Base-by-base conservation (phyloP, 208 protist genomes). In the Endotrypanum monterogeii region DNA sequence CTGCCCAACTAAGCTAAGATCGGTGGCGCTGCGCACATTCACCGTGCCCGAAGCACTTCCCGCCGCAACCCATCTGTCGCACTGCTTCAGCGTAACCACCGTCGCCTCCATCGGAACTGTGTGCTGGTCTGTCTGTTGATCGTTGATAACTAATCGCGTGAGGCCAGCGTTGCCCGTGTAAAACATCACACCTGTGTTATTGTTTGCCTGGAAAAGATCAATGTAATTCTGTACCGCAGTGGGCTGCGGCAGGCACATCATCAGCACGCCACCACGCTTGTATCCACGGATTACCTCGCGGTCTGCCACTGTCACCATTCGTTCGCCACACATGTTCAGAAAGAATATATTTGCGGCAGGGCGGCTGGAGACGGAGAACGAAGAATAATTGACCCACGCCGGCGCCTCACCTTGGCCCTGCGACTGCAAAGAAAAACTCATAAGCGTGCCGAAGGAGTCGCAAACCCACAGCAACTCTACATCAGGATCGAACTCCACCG, bases 401-500 rank as follows among this genome's bases (percentile, higher is more conserved):
- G 91, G 82, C 20, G 76, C 85, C 71, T 95, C 88, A 37, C 78
- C 79, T 44, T 86, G 87, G 25, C 72, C 79, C 46, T 89, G 87
- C 39, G 83, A 76, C 67, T 92, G 86, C 12, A 88, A 72, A 18
- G 83, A 89, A 71, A 94, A 95, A 78, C 89, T 94, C 73, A 85
- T 92, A 30, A 97, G 79, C n/a, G 78, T 84, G 56, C 91, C 91
- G 71, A 89, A 96, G 73, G 78, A 85, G 68, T 97, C 93, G 71
- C 84, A 87, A 30, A 91, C 79, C 93, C 93, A 97, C 44, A 97
- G 83, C 67, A 97, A 79, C 83, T 97, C 93, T 41, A 94, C 65
- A 51, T 93, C 88, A 12, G 90, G 90, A 74, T 97, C 93, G 74
- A 97, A 97, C 81, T 94, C 87, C 14, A 97, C 80, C 12, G 93